A percentile compares a stretch with the other conserved stretches of the same genome.
These are phyloP conservation scores for Calvatia gigantea DNA, from an alignment of 768 basidiomycete genomes.

Conservation along the genomic window DNA sequence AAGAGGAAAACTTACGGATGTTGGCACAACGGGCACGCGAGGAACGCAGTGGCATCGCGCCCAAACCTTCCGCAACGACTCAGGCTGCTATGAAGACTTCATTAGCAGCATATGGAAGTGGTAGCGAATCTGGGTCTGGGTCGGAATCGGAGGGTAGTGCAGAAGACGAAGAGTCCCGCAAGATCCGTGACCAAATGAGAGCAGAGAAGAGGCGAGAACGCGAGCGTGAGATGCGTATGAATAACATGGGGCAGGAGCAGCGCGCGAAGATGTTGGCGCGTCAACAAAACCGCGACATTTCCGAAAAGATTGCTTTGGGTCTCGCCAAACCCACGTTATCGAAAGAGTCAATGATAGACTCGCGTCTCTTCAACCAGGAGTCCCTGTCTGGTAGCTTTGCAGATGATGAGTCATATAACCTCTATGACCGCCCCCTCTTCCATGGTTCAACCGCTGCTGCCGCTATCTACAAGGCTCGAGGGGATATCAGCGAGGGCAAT, in stretches of 20 bases:
- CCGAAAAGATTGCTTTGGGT: constrained; percentile 97
- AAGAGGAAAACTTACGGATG: constrained; percentile 93
- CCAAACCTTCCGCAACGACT: constrained; percentile 63
- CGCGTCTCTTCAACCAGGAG: constrained; percentile 96
- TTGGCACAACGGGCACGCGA: constrained; percentile 95
- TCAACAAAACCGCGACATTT: constrained; percentile 98
- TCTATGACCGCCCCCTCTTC: constrained; percentile 95
- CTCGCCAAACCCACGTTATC: constrained; percentile 94
- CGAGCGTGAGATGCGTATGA: constrained; percentile 98
- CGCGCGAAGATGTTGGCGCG: constrained; percentile 93
- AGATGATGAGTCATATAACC: constrained; percentile 89
- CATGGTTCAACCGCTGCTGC: constrained; percentile 94
- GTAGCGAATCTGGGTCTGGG: constrained; percentile 55
- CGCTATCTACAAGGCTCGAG: constrained; percentile 98
- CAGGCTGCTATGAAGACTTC: constrained; percentile 72
- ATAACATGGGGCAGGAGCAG: constrained; percentile 97
- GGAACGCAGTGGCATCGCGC: constrained; percentile 79
- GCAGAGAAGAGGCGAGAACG: constrained; percentile 90
- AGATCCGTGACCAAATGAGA: constrained; percentile 87
- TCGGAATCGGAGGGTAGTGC: constrained; percentile 41
- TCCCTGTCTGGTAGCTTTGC: constrained; percentile 78
- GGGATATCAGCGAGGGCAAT: constrained; percentile 79
- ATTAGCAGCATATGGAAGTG: constrained; percentile 85
- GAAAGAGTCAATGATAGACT: constrained; percentile 97
- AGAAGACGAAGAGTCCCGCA: constrained; percentile 82